Evolutionary conservation across 805 yeast genomes (phyloP), one percentile per base, ranked within the genome.

Genomic region (Wickerhamomyces tratensis): DNA sequence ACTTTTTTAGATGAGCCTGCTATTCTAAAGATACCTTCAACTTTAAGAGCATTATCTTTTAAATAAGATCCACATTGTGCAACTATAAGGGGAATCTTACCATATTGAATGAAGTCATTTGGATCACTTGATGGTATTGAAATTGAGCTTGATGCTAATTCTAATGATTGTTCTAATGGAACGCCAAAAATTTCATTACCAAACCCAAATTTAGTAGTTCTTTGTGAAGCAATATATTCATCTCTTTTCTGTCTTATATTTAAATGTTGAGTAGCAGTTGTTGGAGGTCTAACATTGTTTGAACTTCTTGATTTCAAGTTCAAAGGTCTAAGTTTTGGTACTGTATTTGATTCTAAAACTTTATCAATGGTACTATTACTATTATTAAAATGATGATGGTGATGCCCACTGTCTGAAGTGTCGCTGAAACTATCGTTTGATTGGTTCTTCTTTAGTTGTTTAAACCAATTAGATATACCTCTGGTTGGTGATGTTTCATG

Each of bases 41-140:
- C 82, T 31, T 76, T 75, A 31, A 87, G 67, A 3, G 83, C 95
- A 48, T 86, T 77, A 39, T 77, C 76, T 56, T 93, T 91, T 46
- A 93, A 64, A 55, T 65, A 89, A 0, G 85, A 80, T 1, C 98
- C 97, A 64, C 98, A 91, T 51, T 87, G 84, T 13, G 97, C 98
- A n/a, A 93, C 94, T 12, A 93, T 83, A 14, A 87, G 74, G 0
- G 99, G 99, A 15, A 93, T 86, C 41, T 79, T 70, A 25, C 98
- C 98, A 58, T 86, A 93, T 40, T 81, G 78, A 31, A 84, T 75
- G 44, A 79, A 75, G 27, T 79, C 81, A 47, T 77, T 77, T 38
- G 75, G 61, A 52, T 70, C 57, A 53, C 72, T 71, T 48, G 76
- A 74, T 37, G 82, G 68, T 7, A 84, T 76, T 34, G 81, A 75